These are phyloP conservation scores for Magnolia officinalis DNA, from an alignment of 164 flowering plant species.

Conservation along the genomic window DNA sequence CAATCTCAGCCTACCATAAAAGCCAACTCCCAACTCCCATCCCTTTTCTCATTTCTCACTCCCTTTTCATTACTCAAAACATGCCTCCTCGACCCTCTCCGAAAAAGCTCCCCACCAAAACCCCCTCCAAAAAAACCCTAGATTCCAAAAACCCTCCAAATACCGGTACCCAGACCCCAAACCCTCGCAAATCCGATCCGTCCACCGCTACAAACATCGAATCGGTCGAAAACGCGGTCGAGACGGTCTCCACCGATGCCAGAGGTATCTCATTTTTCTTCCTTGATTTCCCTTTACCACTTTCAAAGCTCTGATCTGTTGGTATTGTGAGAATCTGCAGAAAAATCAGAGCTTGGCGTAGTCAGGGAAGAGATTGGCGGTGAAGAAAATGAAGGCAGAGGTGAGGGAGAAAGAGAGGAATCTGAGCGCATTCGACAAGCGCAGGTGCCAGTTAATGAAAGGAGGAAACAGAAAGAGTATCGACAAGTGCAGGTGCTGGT, in stretches of 20 bases:
- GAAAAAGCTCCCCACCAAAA: slow-evolving; percentile 5
- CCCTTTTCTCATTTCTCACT: background rate
- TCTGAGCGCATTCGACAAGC: background rate
- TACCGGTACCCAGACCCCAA: background rate
- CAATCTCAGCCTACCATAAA: background rate
- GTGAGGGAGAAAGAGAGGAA: slow-evolving; percentile 1
- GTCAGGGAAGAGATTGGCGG: slow-evolving; percentile 5
- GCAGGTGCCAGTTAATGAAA: background rate
- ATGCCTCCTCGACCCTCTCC: slow-evolving; percentile 13
- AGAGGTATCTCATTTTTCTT: slow-evolving; percentile 8
- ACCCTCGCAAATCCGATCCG: slow-evolving; percentile 4
- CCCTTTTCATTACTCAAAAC: background rate
- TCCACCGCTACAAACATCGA: background rate
- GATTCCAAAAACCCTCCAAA: background rate
- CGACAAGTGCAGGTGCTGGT: background rate
- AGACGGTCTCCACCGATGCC: slow-evolving; percentile 8
- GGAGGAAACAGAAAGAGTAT: slow-evolving; percentile 20
- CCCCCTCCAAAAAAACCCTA: slow-evolving; percentile 6
- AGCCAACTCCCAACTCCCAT: background rate
- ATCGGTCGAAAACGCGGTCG: background rate
- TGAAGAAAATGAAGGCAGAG: slow-evolving; percentile 7
- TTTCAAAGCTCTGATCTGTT: background rate
- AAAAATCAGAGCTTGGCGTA: background rate
- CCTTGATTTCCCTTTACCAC: background rate
- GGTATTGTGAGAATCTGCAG: background rate